phyloP scores from a whole-genome alignment of 306 rosid genomes.

The Lablab purpureus region DNA sequence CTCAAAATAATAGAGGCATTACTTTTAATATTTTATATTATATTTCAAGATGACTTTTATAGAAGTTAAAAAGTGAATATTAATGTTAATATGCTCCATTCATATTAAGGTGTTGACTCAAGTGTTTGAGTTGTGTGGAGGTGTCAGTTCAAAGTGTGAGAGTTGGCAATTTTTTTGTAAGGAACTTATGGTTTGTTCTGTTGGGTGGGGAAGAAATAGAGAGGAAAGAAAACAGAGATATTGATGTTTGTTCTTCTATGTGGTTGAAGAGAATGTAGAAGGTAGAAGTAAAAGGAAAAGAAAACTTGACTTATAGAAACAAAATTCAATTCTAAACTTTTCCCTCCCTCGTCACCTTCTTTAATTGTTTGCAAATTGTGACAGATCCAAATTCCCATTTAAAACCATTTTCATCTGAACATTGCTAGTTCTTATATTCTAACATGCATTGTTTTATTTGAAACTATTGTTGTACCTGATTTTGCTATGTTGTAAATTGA shows the following conservation, averaged over 20 bases:
- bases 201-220: not conserved
- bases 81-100: not conserved
- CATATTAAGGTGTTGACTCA: not conserved
- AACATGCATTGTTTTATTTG: not conserved
- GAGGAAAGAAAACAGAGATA: not conserved
- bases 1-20: not conserved
- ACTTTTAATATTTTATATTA: not conserved
- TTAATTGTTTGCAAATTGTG: slow-evolving; percentile 19
- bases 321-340: no score
- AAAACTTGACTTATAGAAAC: no score
- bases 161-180: not conserved
- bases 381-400: slow-evolving; percentile 65
- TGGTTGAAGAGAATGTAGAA: not conserved
- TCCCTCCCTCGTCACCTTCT: not conserved
- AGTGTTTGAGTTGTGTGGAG: not conserved
- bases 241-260: not conserved
- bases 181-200: not conserved
- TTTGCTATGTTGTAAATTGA: slow-evolving; percentile 35
- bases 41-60: not conserved
- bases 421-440: slow-evolving; percentile 3
- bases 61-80: not conserved
- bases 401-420: not conserved
- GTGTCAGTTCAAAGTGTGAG: not conserved
- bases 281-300: no score
- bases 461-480: slow-evolving; percentile 37